Base-by-base conservation (phyloP, 768 basidiomycete species). In the Kwoniella mangroviensis region DNA sequence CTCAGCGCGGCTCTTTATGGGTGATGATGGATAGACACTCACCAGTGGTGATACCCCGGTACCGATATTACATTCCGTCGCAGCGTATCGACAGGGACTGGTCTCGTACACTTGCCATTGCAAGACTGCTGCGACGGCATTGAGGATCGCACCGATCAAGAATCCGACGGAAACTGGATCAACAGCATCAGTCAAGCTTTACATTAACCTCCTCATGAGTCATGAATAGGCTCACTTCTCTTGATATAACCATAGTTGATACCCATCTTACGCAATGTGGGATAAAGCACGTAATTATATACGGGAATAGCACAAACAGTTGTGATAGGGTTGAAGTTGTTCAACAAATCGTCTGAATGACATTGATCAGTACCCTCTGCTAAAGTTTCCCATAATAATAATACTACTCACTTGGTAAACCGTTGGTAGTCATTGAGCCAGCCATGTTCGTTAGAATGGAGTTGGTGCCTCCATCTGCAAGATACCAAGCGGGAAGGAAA, bases 241-340 rank as follows among this genome's bases (percentile, higher is more conserved):
- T 40, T 54, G 15, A 71, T 71, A 54, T 61, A 59, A 15, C 65
- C 65, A 43, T 56, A 67, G 40, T 61, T 53, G 59, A 66, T 69
- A 13, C 73, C 67, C 21, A 70, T 60, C 70, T 74, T 79, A 2
- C 72, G 53, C 13, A 79, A 70, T n/a, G 58, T 42, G 1, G 79
- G 79, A 69, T 82, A 80, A 45, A 82, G 21, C 17, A 64, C 65
- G 56, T 71, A 79, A 59, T 75, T 82, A 67, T 76, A 65, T 22
- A 81, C 69, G 5, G 80, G 80, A 11, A 74, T 69, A 52, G 61
- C 68, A 34, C 73, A 51, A 19, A 76, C 63, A 26, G 73, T 70
- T 17, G 75, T 34, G 19, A 81, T 62, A 9, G 74, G 42, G 72
- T 81, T 81, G 70, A 80, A 80, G 60, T 81, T 81, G 68, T 51